Base-by-base conservation (phyloP, 768 basidiomycete species). In the Kwoniella heveanensis region DNA sequence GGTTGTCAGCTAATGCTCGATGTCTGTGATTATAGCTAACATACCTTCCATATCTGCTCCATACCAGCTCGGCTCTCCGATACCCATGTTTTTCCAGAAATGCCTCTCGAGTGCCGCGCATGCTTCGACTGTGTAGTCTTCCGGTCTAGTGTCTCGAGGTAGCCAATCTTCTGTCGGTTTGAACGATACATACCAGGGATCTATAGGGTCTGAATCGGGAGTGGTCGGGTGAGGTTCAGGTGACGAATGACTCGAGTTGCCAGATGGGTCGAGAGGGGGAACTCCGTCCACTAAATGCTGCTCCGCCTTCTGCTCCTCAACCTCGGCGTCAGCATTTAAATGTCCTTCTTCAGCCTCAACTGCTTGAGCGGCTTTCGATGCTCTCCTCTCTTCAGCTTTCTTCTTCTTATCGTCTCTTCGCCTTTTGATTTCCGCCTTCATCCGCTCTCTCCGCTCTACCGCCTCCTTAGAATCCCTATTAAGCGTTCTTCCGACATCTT, bases 61-160 rank as follows among this genome's bases (percentile, higher is more conserved):
- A 80, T 99, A 99, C 94, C 92, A 95, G 2, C 94, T 87, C n/a
- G 93, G 84, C 66, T 88, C 90, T 3, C 92, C 91, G 2, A 95
- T 79, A 0, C 92, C 88, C 79, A 91, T 87, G 68, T 90, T 92
- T 57, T 93, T 84, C 96, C 96, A 99, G 80, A 87, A 97, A 58
- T 88, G 85, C 29, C 93, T 84, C 81, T 97, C 94, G 21, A 98
- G 84, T 65, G 88, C 87, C 64, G 86, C 85, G 77, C 94, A 96
- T 64, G 91, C 90, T 65, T 95, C 92, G 13, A 85, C 84, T 0
- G 90, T 93, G 72, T 93, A 99, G 77, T 97, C 92, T 17, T 84
- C 81, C 0, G 87, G 76, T 9, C 82, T 83, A 0, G 91, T 94
- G 56, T 85, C 85, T 37, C 64, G 59, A 8, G 93, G 93, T 7